Conservation (phyloP, 2,329 filamentous ascomycete genomes). For the Arthrobotrys iridis region DNA sequence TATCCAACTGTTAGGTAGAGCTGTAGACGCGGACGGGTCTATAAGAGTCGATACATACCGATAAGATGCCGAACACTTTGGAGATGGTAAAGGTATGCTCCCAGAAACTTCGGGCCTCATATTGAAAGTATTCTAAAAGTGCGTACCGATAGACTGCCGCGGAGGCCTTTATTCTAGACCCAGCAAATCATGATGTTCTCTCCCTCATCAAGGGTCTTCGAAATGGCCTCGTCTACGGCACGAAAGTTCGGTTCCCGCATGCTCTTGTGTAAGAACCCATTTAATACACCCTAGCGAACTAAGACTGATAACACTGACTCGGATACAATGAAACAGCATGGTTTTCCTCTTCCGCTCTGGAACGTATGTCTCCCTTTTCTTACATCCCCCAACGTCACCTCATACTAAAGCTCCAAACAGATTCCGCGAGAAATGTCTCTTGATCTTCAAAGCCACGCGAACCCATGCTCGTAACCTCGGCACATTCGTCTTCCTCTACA, state of each 20-base stretch:
- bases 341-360: slow-evolving; percentile 95
- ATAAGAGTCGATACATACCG: background rate
- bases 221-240: slow-evolving; percentile 96
- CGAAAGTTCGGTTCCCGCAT: slow-evolving; percentile 97
- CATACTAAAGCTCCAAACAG: background rate
- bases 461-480: slow-evolving; percentile 93
- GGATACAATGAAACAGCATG: slow-evolving; percentile 72
- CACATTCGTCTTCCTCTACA: slow-evolving; percentile 91
- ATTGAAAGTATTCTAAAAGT: background rate
- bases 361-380: slow-evolving; percentile 68
- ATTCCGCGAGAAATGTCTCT: slow-evolving; percentile 77
- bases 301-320: slow-evolving; percentile 6
- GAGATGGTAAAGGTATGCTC: slow-evolving; percentile 27
- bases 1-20: background rate
- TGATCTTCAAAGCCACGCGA: slow-evolving; percentile 85
- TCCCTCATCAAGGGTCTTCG: slow-evolving; percentile 89
- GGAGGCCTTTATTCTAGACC: slow-evolving; percentile 82
- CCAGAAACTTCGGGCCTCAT: background rate
- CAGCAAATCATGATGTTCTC: slow-evolving; percentile 83
- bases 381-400: background rate
- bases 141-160: slow-evolving; percentile 68
- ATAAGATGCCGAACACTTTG: slow-evolving; percentile 31
- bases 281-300: background rate
- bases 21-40: background rate
- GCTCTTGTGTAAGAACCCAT: slow-evolving; percentile 76